Evolutionary conservation across 2,329 filamentous ascomycete genomes (phyloP).

Genomic region (Stemphylium beticola): DNA sequence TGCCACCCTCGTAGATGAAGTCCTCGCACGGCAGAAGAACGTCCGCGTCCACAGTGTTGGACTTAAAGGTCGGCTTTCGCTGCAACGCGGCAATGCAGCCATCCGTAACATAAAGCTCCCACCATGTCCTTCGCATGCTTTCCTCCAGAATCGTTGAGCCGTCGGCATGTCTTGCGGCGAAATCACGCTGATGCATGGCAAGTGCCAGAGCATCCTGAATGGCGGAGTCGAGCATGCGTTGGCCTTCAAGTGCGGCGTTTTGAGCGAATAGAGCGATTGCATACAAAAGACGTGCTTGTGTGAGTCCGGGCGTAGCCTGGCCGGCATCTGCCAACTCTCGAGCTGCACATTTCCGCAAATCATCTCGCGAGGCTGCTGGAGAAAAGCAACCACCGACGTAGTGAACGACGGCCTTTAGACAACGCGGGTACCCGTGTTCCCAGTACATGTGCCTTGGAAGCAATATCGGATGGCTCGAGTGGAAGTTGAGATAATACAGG

Average conservation of each 20-base stretch:
- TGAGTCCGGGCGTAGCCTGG: slow-evolving; percentile 56
- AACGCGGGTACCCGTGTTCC: slow-evolving; percentile 44
- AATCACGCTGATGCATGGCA: slow-evolving; percentile 72
- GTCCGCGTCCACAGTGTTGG: slow-evolving; percentile 69
- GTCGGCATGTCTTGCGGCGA: slow-evolving; percentile 65
- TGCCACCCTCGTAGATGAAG: slow-evolving; percentile 56
- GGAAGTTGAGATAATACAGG: slow-evolving; percentile 61
- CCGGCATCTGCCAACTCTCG: slow-evolving; percentile 14
- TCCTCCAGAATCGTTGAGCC: slow-evolving; percentile 73
- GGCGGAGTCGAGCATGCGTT: slow-evolving; percentile 67
- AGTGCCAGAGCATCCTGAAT: slow-evolving; percentile 75
- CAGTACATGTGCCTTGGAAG: slow-evolving; percentile 53
- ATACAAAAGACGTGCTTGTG: slow-evolving; percentile 77
- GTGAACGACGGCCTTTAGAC: slow-evolving; percentile 57
- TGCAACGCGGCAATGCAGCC: slow-evolving; percentile 81
- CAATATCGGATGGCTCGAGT: slow-evolving; percentile 59
- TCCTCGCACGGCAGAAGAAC: slow-evolving; percentile 81
- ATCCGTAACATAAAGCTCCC: slow-evolving; percentile 78
- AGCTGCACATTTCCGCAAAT: slow-evolving; percentile 37
- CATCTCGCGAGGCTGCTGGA: slow-evolving; percentile 46
- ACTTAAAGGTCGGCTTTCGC: slow-evolving; percentile 67
- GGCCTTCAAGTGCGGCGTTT: slow-evolving; percentile 69
- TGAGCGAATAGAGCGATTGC: slow-evolving; percentile 76
- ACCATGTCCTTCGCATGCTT: slow-evolving; percentile 85
- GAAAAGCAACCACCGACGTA: slow-evolving; percentile 61